Percentiles rank a stretch among this genome's conserved stretches.
Conservation (phyloP, 2,329 filamentous ascomycete species). For the Aspergillus texensis region DNA sequence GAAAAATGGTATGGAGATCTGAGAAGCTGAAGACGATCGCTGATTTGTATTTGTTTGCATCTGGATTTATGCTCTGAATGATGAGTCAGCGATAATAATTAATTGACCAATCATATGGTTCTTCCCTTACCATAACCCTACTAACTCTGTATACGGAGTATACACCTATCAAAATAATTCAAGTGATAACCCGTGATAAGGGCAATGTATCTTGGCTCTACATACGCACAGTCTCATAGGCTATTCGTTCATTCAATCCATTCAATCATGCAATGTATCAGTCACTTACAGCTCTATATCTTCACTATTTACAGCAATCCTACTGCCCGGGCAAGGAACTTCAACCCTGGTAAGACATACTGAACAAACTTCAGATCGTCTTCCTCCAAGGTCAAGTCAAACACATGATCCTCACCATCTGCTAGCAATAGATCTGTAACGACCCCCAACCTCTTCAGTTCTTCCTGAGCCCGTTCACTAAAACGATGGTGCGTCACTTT, state of each 20-base stretch:
- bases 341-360: background rate
- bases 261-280: background rate
- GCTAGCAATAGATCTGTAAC: background rate
- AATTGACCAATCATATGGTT: background rate
- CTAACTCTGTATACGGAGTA: too few species aligned
- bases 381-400: background rate
- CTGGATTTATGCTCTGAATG: background rate
- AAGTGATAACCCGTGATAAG: too few species aligned
- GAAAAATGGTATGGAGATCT: background rate
- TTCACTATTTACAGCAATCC: background rate
- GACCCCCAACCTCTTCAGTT: background rate
- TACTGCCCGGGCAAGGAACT: background rate
- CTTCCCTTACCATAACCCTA: background rate
- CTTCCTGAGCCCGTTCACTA: background rate
- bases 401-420: background rate
- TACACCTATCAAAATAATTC: too few species aligned
- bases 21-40: background rate
- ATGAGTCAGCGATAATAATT: background rate
- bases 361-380: background rate
- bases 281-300: too few species aligned
- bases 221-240: too few species aligned
- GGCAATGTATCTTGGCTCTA: too few species aligned
- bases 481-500: background rate
- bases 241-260: too few species aligned
- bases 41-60: background rate